Evolutionary conservation across 345 rosid species (phyloP), one percentile per base, ranked within the genome.

Genomic region (Melaleuca quinquenervia): DNA sequence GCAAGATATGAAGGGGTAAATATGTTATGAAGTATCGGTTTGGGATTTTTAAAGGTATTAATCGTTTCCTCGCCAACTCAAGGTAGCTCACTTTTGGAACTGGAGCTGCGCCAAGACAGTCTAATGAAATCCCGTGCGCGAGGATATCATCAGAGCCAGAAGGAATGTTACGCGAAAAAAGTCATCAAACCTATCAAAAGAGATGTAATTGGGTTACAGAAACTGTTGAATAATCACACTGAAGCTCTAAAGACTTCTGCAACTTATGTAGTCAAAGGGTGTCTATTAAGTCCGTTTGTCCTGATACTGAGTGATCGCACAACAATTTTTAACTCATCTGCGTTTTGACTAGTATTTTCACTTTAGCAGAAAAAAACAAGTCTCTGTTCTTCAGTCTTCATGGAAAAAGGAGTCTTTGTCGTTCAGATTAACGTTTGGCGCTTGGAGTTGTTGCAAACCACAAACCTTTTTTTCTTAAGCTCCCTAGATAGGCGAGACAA

Each of bases 1-100:
- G 22, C 16, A 1, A 32, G 16, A 64, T 0, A 0, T n/a, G 1
- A 32, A 64, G 41, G 8, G 8, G 9, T 9, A 64, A 32, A 32
- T 32, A 11, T 64, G 12, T 32, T 6, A 1, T 32, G 5, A 18
- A 12, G 1, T 9, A 64, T 18, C 13, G 18, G 4, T 36, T 64
- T 64, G 22, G 11, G 15, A 64, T 64, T 1, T 64, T 64, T 32
- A 8, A 64, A 8, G 22, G 3, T 32, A 18, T 32, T 1, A 32
- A 32, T 11, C 12, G 24, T 16, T 36, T 45, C 24, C 32, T 64
- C 48, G 6, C 78, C 24, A 64, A 64, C 45, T 64, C 78, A 64
- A 64, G 24, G 18, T 64, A 20, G 3, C 45, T 32, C 45, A 64
- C 22, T 64, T 64, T 5, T 16, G 78, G 78, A 64, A 32, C 32